phyloP scores from a whole-genome alignment of 2,329 filamentous ascomycete species.

The Fusarium sororula region DNA sequence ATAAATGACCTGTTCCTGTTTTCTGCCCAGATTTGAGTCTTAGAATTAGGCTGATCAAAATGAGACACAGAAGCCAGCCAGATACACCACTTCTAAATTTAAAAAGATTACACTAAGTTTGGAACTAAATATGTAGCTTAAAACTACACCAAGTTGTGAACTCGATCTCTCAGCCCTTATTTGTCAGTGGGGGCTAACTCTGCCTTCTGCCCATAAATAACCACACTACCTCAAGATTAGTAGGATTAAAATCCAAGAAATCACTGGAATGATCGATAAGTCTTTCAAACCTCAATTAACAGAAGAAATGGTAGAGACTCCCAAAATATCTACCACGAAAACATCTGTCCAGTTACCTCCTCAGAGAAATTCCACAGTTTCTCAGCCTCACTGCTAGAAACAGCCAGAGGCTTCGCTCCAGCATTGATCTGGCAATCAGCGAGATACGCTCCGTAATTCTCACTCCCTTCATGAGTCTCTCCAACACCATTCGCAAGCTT shows the following conservation, averaged over 20 bases:
- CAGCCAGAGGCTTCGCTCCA: background rate
- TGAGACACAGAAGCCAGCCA: fast-evolving
- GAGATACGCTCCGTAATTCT: constrained; percentile 1
- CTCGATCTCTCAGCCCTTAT: background rate
- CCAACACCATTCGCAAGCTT: background rate
- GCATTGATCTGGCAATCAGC: background rate
- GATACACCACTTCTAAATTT: fast-evolving
- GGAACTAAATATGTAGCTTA: background rate
- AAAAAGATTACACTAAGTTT: fast-evolving
- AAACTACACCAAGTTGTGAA: background rate
- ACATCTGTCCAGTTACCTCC: background rate
- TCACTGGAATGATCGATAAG: fast-evolving
- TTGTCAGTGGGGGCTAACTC: background rate
- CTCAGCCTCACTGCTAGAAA: constrained; percentile 5
- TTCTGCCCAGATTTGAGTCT: background rate
- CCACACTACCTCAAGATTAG: background rate
- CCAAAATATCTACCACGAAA: background rate
- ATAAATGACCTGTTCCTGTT: fast-evolving
- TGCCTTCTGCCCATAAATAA: constrained; percentile 7
- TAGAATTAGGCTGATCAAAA: fast-evolving
- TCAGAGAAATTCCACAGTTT: constrained; percentile 13
- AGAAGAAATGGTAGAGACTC: fast-evolving
- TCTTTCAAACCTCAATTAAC: fast-evolving
- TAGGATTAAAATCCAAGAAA: background rate
- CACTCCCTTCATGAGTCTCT: background rate